Percentiles rank a stretch among this genome's conserved stretches.
phyloP scores from a whole-genome alignment of 345 rosid species.

The Dovyalis caffra region DNA sequence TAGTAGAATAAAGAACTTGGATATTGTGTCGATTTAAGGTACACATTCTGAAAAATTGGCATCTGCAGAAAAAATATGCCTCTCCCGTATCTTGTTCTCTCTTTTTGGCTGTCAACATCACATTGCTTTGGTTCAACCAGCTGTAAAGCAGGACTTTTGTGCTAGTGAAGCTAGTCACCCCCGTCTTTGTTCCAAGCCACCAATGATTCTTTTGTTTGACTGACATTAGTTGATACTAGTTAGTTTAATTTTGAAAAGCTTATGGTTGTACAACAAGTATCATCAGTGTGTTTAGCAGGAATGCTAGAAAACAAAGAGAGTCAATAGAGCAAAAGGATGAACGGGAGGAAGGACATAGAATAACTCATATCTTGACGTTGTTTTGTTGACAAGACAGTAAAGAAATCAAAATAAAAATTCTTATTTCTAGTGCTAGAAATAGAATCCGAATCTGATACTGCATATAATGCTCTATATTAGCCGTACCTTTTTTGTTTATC shows the following conservation, averaged over 20 bases:
- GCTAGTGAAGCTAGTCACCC: conserved; percentile 7
- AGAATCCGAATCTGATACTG: conserved; percentile 29
- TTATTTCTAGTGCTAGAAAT: not conserved
- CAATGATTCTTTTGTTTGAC: not conserved
- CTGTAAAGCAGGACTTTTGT: conserved; percentile 7
- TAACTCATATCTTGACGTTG: too few species aligned
- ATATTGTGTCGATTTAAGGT: not conserved
- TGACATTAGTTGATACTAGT: not conserved
- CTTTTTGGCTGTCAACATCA: not conserved
- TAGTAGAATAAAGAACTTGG: not conserved
- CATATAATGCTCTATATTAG: conserved; percentile 5
- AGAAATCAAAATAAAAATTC: conserved; percentile 21
- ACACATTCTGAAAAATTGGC: too few species aligned
- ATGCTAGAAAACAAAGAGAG: too few species aligned
- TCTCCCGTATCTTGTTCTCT: not conserved
- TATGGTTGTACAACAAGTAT: too few species aligned
- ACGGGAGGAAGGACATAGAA: too few species aligned
- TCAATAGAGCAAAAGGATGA: too few species aligned
- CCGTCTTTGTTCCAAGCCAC: not conserved
- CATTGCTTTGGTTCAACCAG: not conserved
- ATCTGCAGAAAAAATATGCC: not conserved
- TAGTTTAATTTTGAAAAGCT: not conserved
- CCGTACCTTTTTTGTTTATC: not conserved
- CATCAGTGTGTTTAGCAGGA: too few species aligned
- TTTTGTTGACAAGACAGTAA: not conserved